Base-by-base conservation (phyloP, 2,329 filamentous ascomycete genomes). In the Colletotrichum graminicola region DNA sequence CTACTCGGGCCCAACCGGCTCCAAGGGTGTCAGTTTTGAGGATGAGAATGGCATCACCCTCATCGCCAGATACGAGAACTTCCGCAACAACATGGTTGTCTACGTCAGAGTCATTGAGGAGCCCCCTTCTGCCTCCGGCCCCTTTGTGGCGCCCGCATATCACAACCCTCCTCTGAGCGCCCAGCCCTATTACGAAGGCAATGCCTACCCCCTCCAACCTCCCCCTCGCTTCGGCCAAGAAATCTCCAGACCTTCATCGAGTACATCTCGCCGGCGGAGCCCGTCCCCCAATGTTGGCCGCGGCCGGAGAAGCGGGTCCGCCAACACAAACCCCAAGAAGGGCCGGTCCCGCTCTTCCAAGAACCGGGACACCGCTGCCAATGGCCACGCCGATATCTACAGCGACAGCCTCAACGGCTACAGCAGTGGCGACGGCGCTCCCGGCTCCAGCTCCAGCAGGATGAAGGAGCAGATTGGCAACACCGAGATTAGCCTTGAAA, bases 401-500 rank as follows among this genome's bases (percentile, higher is more conserved):
- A 86, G 83, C 74, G 94, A 97, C 74, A 89, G 86, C 76, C 79
- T 89, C 75, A 91, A 91, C 76, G 92, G 91, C 73, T 96, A 96
- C 81, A 97, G 94, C 83, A 97, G 95, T 81, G 95, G 93, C 76
- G 94, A 97, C 75, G 92, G 91, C 73, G 93, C 91, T 36, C 89
- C 93, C 73, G 92, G 90, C 75, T 95, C 94, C 66, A 87, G 92
- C 75, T 92, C 92, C 71, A 91, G 93, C 77, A 93, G 93, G 80
- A 89, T 88, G 76, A 94, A 93, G 81, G 95, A 98, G 77, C 92
- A 94, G 75, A 90, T 97, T 77, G 94, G 94, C 60, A 98, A 94
- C 80, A 97, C 96, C 21, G 96, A 99, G 76, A 99, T 99, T 79
- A 98, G 95, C 80, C 90, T 98, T 76, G 95, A 98, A 76, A 99